phyloP scores from a whole-genome alignment of 805 yeast species.

The Yamadazyma paraphyllophila region DNA sequence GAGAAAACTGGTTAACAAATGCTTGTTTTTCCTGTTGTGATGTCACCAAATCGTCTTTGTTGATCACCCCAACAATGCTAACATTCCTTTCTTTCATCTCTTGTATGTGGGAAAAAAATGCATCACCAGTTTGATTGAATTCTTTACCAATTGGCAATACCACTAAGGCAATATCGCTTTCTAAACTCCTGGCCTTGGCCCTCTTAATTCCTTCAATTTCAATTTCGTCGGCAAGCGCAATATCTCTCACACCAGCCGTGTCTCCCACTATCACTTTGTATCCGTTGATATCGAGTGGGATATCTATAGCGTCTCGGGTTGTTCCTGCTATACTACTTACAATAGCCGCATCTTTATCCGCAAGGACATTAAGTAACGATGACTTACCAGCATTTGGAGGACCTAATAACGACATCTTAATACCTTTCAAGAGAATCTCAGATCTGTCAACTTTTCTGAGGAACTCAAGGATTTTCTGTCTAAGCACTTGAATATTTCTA shows the following conservation, averaged over 20 bases:
- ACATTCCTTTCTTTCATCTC: constrained; percentile 23
- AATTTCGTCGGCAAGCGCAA: constrained; percentile 49
- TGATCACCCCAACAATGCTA: constrained; percentile 47
- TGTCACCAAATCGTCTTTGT: constrained; percentile 55
- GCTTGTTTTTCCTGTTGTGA: constrained; percentile 5
- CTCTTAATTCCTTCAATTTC: constrained; percentile 80
- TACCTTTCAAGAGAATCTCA: constrained; percentile 68
- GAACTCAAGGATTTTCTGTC: constrained; percentile 44
- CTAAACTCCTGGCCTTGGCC: constrained; percentile 58
- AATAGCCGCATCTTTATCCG: constrained; percentile 80
- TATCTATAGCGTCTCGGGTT: constrained; percentile 83
- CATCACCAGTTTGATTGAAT: constrained; percentile 22
- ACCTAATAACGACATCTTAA: constrained; percentile 72
- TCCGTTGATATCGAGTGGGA: constrained; percentile 78
- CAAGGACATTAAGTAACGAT: constrained; percentile 73
- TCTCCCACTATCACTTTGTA: constrained; percentile 83
- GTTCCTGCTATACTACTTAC: constrained; percentile 93
- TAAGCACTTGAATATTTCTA: constrained; percentile 38
- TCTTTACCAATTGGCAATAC: constrained; percentile 51
- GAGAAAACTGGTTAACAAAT: neutral
- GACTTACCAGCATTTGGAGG: constrained; percentile 98
- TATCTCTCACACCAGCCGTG: constrained; percentile 82
- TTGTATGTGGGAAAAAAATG: constrained; percentile 39
- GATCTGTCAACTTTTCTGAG: constrained; percentile 50
- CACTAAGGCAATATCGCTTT: constrained; percentile 68